Conservation (phyloP, 495 filamentous ascomycete genomes). For the Penicillium robsamsonii region DNA sequence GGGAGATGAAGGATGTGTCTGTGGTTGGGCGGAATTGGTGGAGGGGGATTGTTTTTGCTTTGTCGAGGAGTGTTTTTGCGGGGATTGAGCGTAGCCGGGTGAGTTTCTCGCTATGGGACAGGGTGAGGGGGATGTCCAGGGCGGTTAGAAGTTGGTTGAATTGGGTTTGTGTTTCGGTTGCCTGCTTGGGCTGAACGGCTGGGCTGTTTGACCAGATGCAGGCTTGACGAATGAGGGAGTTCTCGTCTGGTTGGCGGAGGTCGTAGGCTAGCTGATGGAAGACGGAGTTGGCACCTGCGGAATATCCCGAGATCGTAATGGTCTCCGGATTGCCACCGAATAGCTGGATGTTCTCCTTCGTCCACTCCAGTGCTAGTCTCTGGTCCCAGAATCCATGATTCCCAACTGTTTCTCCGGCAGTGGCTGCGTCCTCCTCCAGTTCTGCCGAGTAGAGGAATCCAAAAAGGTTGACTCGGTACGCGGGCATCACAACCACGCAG, state of each 20-base stretch:
- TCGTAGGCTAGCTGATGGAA: conserved; percentile 59
- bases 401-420: conserved; percentile 39
- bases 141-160: conserved; percentile 53
- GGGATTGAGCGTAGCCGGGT: conserved; percentile 41
- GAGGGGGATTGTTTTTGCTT: conserved; percentile 34
- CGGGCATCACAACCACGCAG: conserved; percentile 63
- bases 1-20: conserved; percentile 48
- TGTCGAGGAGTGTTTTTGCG: conserved; percentile 38
- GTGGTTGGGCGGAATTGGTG: conserved; percentile 57
- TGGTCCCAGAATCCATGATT: conserved; percentile 74
- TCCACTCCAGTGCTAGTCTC: conserved; percentile 62
- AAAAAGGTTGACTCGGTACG: conserved; percentile 65
- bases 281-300: conserved; percentile 64
- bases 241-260: conserved; percentile 39
- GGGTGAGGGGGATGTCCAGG: conserved; percentile 43
- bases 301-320: conserved; percentile 64
- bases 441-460: conserved; percentile 61
- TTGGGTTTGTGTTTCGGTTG: conserved; percentile 47
- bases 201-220: conserved; percentile 57
- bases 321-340: conserved; percentile 63
- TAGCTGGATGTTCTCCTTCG: conserved; percentile 54
- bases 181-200: conserved; percentile 52
- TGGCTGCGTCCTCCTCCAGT: conserved; percentile 51
- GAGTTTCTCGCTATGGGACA: conserved; percentile 45
- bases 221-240: conserved; percentile 45